These are phyloP conservation scores for Tolypocladium guangdongense DNA, from an alignment of 2,329 filamentous ascomycete species.

Conservation along the genomic window DNA sequence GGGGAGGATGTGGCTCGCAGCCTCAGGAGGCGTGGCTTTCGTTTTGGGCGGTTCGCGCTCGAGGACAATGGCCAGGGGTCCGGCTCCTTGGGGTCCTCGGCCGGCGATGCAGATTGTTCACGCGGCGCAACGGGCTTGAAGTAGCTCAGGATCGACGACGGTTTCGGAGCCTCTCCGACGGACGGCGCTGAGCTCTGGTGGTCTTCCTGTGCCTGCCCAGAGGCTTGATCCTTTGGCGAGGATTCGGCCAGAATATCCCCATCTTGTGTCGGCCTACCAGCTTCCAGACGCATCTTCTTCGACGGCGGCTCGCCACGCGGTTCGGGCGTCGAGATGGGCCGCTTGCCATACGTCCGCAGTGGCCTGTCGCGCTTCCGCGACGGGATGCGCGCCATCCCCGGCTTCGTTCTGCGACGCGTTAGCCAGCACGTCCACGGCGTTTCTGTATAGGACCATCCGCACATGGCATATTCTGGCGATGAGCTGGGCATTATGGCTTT, in stretches of 20 bases:
- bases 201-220: background rate
- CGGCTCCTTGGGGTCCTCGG: background rate
- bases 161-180: background rate
- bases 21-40: conserved; percentile 17
- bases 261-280: background rate
- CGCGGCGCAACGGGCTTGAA: conserved; percentile 22
- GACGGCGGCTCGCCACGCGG: conserved; percentile 11
- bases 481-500: conserved; percentile 6
- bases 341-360: conserved; percentile 30
- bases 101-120: too few relatives aligned
- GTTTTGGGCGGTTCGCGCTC: conserved; percentile 2
- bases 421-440: background rate
- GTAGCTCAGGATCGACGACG: conserved; percentile 28
- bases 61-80: conserved; percentile 8
- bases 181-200: background rate
- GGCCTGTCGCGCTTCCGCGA: conserved; percentile 21
- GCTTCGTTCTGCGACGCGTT: conserved; percentile 18
- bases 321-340: conserved; percentile 13
- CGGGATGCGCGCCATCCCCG: conserved; percentile 9
- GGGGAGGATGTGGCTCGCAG: conserved; percentile 13
- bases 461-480: conserved; percentile 20
- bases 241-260: background rate
- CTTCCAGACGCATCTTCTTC: conserved; percentile 14
- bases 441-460: background rate
- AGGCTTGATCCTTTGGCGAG: background rate